Evolutionary conservation across 169 alveolate genomes (phyloP), one percentile per base, ranked within the genome.

Genomic region (Eimeria praecox): DNA sequence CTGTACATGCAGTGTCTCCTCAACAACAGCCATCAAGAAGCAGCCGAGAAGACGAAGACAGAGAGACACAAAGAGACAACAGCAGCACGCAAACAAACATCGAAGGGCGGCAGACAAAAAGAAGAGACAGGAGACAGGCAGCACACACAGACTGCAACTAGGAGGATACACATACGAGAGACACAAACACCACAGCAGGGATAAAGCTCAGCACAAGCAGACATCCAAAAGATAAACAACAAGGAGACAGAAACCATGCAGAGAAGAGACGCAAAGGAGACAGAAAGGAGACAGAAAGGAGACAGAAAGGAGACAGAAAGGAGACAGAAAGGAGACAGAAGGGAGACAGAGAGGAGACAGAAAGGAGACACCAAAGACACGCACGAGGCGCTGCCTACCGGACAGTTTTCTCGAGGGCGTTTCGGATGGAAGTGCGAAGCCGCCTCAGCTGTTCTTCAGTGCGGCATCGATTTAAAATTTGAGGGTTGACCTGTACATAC

Each of bases 401-500:
- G 88, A 90, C 73, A 9, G 88, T 42, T 56, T 90, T 78, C 75
- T 90, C 95, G 27, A 90, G 95, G 24, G 54, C 95, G 64, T 59
- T 49, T 78, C 95, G 95, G 30, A 90, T 90, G 40, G 73, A 56
- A 24, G 77, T 90, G n/a, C 95, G 69, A 46, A 90, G 88, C 30
- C 82, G 71, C 73, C 77, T 69, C 56, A 90, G 73, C 49, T 64
- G 95, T 87, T 90, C 95, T 54, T 90, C 95, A 14, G 95, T 69
- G 30, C 95, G 95, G 87, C 95, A 90, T 18, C 95, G 87, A 30
- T 38, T 69, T 56, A 90, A 52, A 3, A 90, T 78, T 40, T 90
- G 95, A n/a, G 95, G 95, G 38, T 90, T 90, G 18, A 90, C 95
- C 95, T 90, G 95, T 4, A 24, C 85, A 40, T 38, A 73, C 85